A percentile compares a stretch with the other conserved stretches of the same genome.
phyloP scores from a whole-genome alignment of 2,329 filamentous ascomycete species.

The Aureobasidium sp. region DNA sequence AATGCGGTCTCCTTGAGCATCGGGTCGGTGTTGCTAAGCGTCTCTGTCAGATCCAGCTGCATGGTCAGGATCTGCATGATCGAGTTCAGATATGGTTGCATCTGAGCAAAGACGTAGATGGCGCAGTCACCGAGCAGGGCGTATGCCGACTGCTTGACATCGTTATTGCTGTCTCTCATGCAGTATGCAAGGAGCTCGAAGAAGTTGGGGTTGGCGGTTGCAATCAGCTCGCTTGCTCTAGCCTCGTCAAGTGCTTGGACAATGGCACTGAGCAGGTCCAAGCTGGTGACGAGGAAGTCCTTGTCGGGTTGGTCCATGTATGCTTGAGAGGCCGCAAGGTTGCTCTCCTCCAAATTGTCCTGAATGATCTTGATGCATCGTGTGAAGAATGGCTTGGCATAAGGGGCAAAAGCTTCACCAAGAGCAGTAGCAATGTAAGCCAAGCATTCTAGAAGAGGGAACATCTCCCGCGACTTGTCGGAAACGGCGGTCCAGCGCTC shows the following conservation, averaged over 20 bases:
- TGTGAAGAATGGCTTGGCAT: conserved; percentile 76
- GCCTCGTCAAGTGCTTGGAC: conserved; percentile 76
- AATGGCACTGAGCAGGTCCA: conserved; percentile 87
- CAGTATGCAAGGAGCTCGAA: conserved; percentile 88
- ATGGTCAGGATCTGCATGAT: conserved; percentile 77
- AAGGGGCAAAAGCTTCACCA: conserved; percentile 73
- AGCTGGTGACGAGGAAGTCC: conserved; percentile 90
- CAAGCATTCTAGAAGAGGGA: conserved; percentile 90
- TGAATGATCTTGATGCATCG: conserved; percentile 89
- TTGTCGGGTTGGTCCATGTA: conserved; percentile 77
- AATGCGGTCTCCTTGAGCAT: conserved; percentile 52
- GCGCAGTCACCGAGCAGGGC: conserved; percentile 91
- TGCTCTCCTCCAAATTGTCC: conserved; percentile 74
- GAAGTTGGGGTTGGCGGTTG: conserved; percentile 69
- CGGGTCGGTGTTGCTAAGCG: conserved; percentile 67
- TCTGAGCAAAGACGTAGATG: conserved; percentile 78
- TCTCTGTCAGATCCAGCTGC: conserved; percentile 70
- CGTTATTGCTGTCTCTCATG: conserved; percentile 84
- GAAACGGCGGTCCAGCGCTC: conserved; percentile 78
- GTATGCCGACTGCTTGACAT: conserved; percentile 93
- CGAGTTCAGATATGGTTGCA: conserved; percentile 64
- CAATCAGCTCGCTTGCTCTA: conserved; percentile 70
- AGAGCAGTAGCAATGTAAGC: conserved; percentile 89
- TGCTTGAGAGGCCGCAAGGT: conserved; percentile 58
- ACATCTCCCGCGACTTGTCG: conserved; percentile 86